Percentiles rank a stretch among this genome's conserved stretches.
Evolutionary conservation across 768 basidiomycete genomes (phyloP).

Genomic region (Mycena vulgaris): DNA sequence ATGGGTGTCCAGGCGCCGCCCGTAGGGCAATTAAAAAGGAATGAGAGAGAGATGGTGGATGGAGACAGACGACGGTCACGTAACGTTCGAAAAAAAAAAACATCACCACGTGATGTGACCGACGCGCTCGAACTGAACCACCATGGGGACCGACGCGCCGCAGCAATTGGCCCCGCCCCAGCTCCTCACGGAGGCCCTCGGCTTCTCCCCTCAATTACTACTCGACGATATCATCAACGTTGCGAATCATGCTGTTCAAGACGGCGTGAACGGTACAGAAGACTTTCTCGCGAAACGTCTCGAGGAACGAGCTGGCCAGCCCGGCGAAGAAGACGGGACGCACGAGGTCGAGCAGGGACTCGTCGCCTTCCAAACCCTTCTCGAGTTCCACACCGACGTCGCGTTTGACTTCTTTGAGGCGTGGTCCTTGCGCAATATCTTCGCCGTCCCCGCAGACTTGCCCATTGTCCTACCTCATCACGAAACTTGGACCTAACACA

Average conservation of each 20-base stretch:
- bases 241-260: conserved; percentile 83
- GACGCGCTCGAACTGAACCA: conserved; percentile 3
- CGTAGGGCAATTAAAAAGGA: too few relatives aligned
- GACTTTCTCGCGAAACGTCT: conserved; percentile 76
- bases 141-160: conserved; percentile 32
- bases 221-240: conserved; percentile 91
- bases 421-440: conserved; percentile 92
- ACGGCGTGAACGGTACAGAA: conserved; percentile 86
- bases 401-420: conserved; percentile 95
- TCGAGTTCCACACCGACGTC: conserved; percentile 90
- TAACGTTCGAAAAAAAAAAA: too few relatives aligned
- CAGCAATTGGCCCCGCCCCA: conserved; percentile 55
- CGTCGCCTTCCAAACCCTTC: conserved; percentile 88
- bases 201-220: conserved; percentile 87
- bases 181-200: conserved; percentile 81
- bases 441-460: conserved; percentile 78
- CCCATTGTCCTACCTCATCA: conserved; percentile 86
- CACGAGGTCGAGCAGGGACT: conserved; percentile 86
- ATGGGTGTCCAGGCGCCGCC: too few relatives aligned
- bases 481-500: conserved; percentile 74
- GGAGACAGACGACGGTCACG: too few relatives aligned
- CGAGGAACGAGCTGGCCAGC: conserved; percentile 51
- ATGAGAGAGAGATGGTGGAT: too few relatives aligned
- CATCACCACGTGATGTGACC: conserved; percentile 4
- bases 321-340: conserved; percentile 68